Conservation (phyloP, 305 asterid genomes). For the Rubia tinctorum region DNA sequence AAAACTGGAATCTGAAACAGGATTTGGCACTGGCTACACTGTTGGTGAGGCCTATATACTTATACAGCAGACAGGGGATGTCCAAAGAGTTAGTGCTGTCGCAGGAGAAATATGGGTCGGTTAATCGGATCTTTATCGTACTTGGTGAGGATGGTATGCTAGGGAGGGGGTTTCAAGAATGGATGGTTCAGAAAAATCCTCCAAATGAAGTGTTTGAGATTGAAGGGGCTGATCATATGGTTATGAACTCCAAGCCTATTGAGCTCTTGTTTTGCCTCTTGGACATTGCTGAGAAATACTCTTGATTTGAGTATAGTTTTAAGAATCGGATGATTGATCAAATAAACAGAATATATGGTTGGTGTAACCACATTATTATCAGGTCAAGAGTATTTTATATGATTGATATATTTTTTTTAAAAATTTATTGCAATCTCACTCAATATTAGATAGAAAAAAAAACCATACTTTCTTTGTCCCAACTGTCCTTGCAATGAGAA, state of each 20-base stretch:
- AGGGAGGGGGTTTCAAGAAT: slow-evolving; percentile 12
- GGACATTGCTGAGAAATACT: slow-evolving; percentile 5
- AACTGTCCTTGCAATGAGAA: too few relatives aligned
- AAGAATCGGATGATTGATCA: too few relatives aligned
- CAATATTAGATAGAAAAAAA: too few relatives aligned
- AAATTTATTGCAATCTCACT: too few relatives aligned
- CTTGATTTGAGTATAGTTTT: too few relatives aligned
- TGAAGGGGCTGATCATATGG: slow-evolving; percentile 30
- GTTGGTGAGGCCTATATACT: slow-evolving; percentile 24
- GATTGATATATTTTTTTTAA: too few relatives aligned
- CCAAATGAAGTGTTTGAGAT: slow-evolving; percentile 25
- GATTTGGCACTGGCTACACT: slow-evolving; percentile 27
- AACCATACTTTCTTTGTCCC: too few relatives aligned
- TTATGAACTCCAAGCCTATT: slow-evolving; percentile 27
- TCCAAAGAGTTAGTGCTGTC: slow-evolving; percentile 14
- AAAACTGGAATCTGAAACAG: too few relatives aligned
- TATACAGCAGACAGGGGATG: slow-evolving; percentile 22
- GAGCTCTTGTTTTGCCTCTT: slow-evolving; percentile 6
- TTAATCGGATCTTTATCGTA: slow-evolving; percentile 23
- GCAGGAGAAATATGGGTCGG: slow-evolving; percentile 20
- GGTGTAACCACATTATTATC: too few relatives aligned
- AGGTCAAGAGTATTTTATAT: too few relatives aligned
- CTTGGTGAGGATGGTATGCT: slow-evolving; percentile 18
- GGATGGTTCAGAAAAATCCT: slow-evolving; percentile 24
- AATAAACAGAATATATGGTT: too few relatives aligned